Base-by-base conservation (phyloP, 1,139 yeast genomes). In the Debaryomycetaceae sp. region DNA sequence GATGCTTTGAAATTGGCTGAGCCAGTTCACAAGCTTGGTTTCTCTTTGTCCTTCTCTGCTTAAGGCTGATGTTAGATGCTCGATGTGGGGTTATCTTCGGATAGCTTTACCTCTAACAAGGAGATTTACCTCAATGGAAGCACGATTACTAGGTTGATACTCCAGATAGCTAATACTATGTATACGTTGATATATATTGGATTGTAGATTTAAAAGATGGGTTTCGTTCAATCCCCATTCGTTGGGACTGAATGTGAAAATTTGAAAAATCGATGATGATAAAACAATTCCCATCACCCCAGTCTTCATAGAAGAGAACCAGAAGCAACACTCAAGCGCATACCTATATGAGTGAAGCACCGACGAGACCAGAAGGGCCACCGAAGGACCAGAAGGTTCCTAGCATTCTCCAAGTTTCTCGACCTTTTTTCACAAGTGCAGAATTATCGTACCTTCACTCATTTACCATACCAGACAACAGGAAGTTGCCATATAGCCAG, bases 11-110 rank as follows among this genome's bases (percentile, higher is more conserved):
- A 93, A 76, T 82, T 93, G 68, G 85, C 90, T 69, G 97, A 91
- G 80, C 90, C 97, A 57, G 97, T 95, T 65, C 99, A 93, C 85
- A 91, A 95, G 84, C 80, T 93, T 64, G 99, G 99, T 74, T 80
- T 88, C 78, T 88, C 96, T 50, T 81, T 93, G 72, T 81, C 96
- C 56, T 91, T 91, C 78, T 76, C 93, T 61, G 95, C 96, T 68
- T 89, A 84, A 70, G 48, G 48, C 38, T 36, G 24, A 34, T 13
- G 8, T 17, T 17, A 2, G 20, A 13, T 17, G 23, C 22, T 17
- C 4, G 36, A 13, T 13, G 36, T 34, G 17, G 31, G 31, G 31
- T 27, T 27, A 2, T 27, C 11, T 27, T 27, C 11, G 31, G 11
- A 8, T 7, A 4, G 11, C 8, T 27, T 11, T 7, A 27, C 11